Base-by-base conservation (phyloP, 169 alveolate species). In the Amoebophrya sp. region DNA sequence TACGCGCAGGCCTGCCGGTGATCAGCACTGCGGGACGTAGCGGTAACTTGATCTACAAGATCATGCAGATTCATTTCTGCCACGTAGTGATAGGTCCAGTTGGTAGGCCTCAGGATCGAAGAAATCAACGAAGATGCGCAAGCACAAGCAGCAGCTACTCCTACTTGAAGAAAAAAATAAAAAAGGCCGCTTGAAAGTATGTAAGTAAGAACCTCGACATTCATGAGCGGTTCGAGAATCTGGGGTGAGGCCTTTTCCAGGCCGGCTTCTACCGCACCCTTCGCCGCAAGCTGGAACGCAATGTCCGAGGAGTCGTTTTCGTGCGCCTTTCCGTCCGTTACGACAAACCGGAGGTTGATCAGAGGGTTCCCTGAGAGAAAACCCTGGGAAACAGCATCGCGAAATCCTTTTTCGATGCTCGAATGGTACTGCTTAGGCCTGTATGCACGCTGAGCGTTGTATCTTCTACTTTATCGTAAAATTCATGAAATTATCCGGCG, bases 241-340 rank as follows among this genome's bases (percentile, higher is more conserved):
- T 94, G 93, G 14, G 98, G 98, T 29, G 94, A 92, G 35, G 98
- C 98, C 38, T 94, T 95, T 89, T 94, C 95, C 89, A 54, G 66
- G 92, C 92, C 23, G 55, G 41, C 25, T 38, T 25, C 90, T 47
- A 97, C 96, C 33, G 98, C 97, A 33, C 96, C 97, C 90, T 95
- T 95, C 54, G 99, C 97, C 23, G 99, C 99, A 90, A 95, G 94
- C 94, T 95, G 96, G 94, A 98, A 98, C 54, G 99, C 99, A 88
- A 95, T 92, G 83, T 98, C 97, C 40, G 97, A 95, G 90, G 99
- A 97, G 93, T 98, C 99, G 54, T 97, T 99, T 77, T 95, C 98
- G 94, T 98, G 99, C 40, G 97, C 95, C 92, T 95, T 95, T 53
- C 99, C 99, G 91, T 97, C 99, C 40, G 93, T 93, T 83, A 98